phyloP scores from a whole-genome alignment of 768 basidiomycete species.

The Leccinum longicurvipes region DNA sequence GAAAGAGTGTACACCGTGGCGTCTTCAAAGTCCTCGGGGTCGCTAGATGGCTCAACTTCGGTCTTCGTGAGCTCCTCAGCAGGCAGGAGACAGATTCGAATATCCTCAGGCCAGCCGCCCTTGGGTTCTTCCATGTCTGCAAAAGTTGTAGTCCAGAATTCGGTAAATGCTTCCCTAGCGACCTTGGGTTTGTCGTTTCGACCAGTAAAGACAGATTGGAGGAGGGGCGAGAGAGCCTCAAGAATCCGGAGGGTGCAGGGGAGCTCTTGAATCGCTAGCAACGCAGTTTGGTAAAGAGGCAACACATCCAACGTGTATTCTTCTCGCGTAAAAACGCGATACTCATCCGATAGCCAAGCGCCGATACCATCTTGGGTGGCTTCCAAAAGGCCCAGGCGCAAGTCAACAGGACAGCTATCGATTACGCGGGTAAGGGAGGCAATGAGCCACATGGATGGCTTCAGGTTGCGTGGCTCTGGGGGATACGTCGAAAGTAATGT shows the following conservation, averaged over 20 bases:
- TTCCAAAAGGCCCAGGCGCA: constrained; percentile 45
- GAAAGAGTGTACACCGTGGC: constrained; percentile 2
- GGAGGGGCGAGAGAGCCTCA: constrained; percentile 43
- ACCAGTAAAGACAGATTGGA: constrained; percentile 58
- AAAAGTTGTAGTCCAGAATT: constrained; percentile 59
- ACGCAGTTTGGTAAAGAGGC: constrained; percentile 58
- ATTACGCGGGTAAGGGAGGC: constrained; percentile 52
- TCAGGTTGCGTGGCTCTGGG: constrained; percentile 51
- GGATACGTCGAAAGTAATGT: constrained; percentile 64
- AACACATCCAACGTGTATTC: constrained; percentile 62
- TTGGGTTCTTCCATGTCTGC: constrained; percentile 38
- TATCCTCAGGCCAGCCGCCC: constrained; percentile 52
- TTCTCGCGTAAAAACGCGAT: constrained; percentile 43
- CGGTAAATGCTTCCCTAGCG: constrained; percentile 50
- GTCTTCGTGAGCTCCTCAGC: neutral
- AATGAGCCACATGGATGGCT: constrained; percentile 59
- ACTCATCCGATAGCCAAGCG: constrained; percentile 65
- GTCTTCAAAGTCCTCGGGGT: constrained; percentile 23
- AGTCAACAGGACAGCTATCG: constrained; percentile 51
- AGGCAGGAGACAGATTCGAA: constrained; percentile 35
- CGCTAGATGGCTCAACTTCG: constrained; percentile 24
- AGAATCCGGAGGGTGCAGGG: constrained; percentile 41
- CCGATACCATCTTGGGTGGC: constrained; percentile 51
- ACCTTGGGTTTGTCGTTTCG: constrained; percentile 44
- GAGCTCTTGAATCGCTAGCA: constrained; percentile 50